Base-by-base conservation (phyloP, 2,329 filamentous ascomycete species). In the Pseudovirgaria hyperparasitica region DNA sequence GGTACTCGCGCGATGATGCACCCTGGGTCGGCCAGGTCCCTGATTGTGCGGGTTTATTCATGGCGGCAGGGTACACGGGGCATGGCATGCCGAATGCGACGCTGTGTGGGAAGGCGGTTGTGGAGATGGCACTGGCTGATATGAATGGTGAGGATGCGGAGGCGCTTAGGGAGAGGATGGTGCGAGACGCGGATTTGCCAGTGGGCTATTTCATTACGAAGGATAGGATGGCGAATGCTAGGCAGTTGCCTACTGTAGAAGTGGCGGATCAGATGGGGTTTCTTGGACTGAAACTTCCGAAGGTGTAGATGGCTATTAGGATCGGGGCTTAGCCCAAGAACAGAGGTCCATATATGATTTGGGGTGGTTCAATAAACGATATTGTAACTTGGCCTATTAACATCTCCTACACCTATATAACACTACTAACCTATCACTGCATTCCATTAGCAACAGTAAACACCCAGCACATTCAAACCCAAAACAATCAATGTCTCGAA, bases 41-140 rank as follows among this genome's bases (percentile, higher is more conserved):
- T 1, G 53, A 66, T 5, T 58, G 52, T 11, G 46, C 61, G 3
- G 73, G 74, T 0, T 37, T 82, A 28, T 82, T 63, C 58, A 36
- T 82, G 9, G 67, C 65, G 34, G 76, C 65, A 3, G 78, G 74
- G 3, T 82, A 77, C 42, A 77, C 75, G 5, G 76, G 62, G 0
- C 80, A 86, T 48, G 81, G 81, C 0, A 84, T 85, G 78, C 77
- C 79, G 12, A 73, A 76, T 39, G 72, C 76, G 10, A 73, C 74
- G 35, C 55, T 82, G 21, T 73, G 69, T 39, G 80, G 67, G 2
- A 68, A 72, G 32, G 71, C 71, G 2, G 67, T 71, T 9, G 76
- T 70, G 7, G 55, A 67, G 24, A 66, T 77, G 60, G 68, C 81
- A 28, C 40, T 64, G 30, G 58, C 57, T 2, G 47, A 47, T 13